These are phyloP conservation scores for Agrocybe chaxingu DNA, from an alignment of 768 basidiomycete genomes.

Conservation along the genomic window DNA sequence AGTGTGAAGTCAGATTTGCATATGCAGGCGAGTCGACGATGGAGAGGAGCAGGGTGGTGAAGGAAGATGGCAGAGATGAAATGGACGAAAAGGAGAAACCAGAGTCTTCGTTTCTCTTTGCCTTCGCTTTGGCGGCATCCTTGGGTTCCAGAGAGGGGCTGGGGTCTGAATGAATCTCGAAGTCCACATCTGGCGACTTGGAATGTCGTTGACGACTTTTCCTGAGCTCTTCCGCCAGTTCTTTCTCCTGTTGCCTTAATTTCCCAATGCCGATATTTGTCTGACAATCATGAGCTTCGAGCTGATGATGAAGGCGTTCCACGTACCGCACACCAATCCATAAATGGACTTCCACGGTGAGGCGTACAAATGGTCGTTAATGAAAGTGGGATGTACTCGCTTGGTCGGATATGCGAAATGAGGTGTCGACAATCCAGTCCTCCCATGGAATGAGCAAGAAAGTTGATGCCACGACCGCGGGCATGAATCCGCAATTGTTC, in stretches of 20 bases:
- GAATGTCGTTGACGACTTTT: slow-evolving; percentile 4
- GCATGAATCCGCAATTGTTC: slow-evolving; percentile 63
- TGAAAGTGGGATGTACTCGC: slow-evolving; percentile 80
- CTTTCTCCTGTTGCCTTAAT: slow-evolving; percentile 37
- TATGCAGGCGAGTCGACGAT: slow-evolving; percentile 96
- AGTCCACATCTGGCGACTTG: neutral
- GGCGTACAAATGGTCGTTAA: slow-evolving; percentile 90
- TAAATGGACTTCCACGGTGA: slow-evolving; percentile 95
- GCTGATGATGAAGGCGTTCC: neutral
- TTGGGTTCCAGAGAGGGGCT: neutral
- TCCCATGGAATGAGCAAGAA: slow-evolving; percentile 97
- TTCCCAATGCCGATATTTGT: slow-evolving; percentile 92
- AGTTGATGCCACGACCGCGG: slow-evolving; percentile 79
- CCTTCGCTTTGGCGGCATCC: slow-evolving; percentile 14
- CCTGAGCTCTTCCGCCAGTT: slow-evolving; percentile 17
- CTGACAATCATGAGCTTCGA: slow-evolving; percentile 30
- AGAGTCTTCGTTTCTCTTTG: slow-evolving; percentile 26
- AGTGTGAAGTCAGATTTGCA: slow-evolving; percentile 85
- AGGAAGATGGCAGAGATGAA: slow-evolving; percentile 70
- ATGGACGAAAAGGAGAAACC: slow-evolving; percentile 44
- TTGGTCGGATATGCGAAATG: slow-evolving; percentile 81
- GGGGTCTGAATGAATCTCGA: neutral
- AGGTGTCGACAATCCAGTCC: slow-evolving; percentile 93
- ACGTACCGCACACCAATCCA: slow-evolving; percentile 96
- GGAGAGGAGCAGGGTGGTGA: slow-evolving; percentile 84